phyloP scores from a whole-genome alignment of 192 early-diverging fungal species.

The Haplosporangium gracile region DNA sequence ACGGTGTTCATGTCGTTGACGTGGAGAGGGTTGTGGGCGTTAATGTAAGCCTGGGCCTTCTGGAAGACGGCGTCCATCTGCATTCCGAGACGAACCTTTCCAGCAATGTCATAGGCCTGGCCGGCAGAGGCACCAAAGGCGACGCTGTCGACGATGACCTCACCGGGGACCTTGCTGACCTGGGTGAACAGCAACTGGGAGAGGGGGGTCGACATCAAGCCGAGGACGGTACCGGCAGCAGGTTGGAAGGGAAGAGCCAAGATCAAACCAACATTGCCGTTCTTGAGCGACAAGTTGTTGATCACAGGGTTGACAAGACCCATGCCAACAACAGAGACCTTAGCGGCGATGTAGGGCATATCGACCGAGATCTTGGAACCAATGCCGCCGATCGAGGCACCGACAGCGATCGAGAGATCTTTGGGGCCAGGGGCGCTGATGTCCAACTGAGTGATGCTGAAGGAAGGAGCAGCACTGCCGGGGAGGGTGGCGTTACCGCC shows the following conservation, averaged over 20 bases:
- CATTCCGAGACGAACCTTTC: slow-evolving; percentile 36
- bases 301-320: slow-evolving; percentile 31
- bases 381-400: slow-evolving; percentile 45
- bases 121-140: slow-evolving; percentile 38
- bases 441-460: slow-evolving; percentile 39
- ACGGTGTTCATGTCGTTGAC: slow-evolving; percentile 44
- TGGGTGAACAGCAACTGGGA: slow-evolving; percentile 35
- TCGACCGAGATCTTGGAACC: slow-evolving; percentile 48
- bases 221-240: slow-evolving; percentile 22
- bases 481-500: slow-evolving; percentile 11
- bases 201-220: slow-evolving; percentile 26
- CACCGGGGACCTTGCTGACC: slow-evolving; percentile 29
- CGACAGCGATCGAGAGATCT: slow-evolving; percentile 34
- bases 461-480: slow-evolving; percentile 14
- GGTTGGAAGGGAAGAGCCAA: slow-evolving; percentile 40
- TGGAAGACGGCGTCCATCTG: slow-evolving; percentile 42
- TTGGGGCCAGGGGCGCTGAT: slow-evolving; percentile 39
- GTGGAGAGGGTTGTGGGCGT: slow-evolving; percentile 42
- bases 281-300: slow-evolving; percentile 47
- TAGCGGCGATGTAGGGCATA: slow-evolving; percentile 38
- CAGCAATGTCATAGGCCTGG: slow-evolving; percentile 40
- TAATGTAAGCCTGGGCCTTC: slow-evolving; percentile 38
- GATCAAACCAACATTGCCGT: slow-evolving; percentile 39
- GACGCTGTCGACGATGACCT: slow-evolving; percentile 31
- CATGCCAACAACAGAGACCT: slow-evolving; percentile 25